Percentiles rank a stretch among this genome's conserved stretches.
Evolutionary conservation across 1,284 basidiomycete species (phyloP).

Genomic region (Macrocystidia cucumis): DNA sequence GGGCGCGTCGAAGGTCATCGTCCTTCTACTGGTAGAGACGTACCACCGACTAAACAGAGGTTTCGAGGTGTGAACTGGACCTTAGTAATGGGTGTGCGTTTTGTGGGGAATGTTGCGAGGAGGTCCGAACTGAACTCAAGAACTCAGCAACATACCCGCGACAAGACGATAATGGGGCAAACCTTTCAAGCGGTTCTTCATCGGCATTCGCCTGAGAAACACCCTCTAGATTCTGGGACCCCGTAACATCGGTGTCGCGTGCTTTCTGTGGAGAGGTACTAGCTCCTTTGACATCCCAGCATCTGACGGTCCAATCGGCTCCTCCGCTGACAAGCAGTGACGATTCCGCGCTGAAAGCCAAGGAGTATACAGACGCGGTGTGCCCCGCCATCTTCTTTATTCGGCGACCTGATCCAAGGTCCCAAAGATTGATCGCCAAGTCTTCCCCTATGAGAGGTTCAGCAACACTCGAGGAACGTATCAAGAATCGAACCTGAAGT

Average conservation of each 20-base stretch:
- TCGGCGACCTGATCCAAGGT: constrained; percentile 85
- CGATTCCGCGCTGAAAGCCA: constrained; percentile 91
- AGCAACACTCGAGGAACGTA: constrained; percentile 3
- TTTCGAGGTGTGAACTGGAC: constrained; percentile 95
- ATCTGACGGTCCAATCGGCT: constrained; percentile 91
- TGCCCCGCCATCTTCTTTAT: constrained; percentile 99
- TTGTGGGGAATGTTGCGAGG: constrained; percentile 88
- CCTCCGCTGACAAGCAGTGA: constrained; percentile 84
- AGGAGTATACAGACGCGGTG: constrained; percentile 79
- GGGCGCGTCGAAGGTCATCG: constrained; percentile 27
- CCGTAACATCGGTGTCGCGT: constrained; percentile 40
- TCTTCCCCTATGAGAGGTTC: constrained; percentile 64
- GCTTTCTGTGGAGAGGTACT: constrained; percentile 56
- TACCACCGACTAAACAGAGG: constrained; percentile 85
- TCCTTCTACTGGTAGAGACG: constrained; percentile 47
- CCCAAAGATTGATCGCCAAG: constrained; percentile 92
- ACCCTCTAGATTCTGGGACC: constrained; percentile 19
- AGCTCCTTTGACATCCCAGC: constrained; percentile 90
- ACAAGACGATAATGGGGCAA: constrained; percentile 1
- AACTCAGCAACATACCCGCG: constrained; percentile 8
- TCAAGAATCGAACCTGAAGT: constrained; percentile 59
- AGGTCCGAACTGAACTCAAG: constrained; percentile 65
- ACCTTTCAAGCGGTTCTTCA: constrained; percentile 62
- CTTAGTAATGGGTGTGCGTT: constrained; percentile 88
- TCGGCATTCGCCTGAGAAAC: constrained; percentile 30